A percentile compares a stretch with the other conserved stretches of the same genome.
These are phyloP conservation scores for Phytophthora fragariae DNA, from an alignment of 352 stramenopile genomes.

Conservation along the genomic window DNA sequence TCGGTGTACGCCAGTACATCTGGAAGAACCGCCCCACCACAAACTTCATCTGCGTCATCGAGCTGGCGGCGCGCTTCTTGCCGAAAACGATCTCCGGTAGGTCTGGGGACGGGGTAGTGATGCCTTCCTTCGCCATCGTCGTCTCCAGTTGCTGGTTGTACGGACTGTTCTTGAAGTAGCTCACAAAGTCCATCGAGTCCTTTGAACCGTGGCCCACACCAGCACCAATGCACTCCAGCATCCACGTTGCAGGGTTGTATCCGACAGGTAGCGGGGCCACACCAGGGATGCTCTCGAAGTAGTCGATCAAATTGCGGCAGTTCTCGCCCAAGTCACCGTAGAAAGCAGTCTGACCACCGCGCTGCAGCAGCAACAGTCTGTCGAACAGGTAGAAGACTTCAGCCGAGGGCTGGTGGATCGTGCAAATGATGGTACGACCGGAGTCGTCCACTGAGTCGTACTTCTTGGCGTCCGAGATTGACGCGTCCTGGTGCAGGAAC, in stretches of 20 bases:
- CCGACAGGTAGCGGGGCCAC: slow-evolving; percentile 29
- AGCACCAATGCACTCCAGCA: slow-evolving; percentile 64
- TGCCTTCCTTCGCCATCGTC: slow-evolving; percentile 35
- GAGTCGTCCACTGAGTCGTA: slow-evolving; percentile 25
- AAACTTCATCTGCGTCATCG: slow-evolving; percentile 37
- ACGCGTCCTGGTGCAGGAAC: slow-evolving; percentile 54
- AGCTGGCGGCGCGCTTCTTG: slow-evolving; percentile 36
- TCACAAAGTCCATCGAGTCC: slow-evolving; percentile 31
- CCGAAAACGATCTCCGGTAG: slow-evolving; percentile 39
- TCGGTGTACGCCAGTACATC: slow-evolving; percentile 62
- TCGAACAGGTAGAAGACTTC: slow-evolving; percentile 88
- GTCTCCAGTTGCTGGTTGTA: slow-evolving; percentile 20
- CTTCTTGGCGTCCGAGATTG: slow-evolving; percentile 37
- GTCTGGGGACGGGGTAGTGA: slow-evolving; percentile 27
- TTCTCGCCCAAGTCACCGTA: slow-evolving; percentile 40
- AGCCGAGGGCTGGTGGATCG: slow-evolving; percentile 89
- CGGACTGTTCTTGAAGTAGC: slow-evolving; percentile 36
- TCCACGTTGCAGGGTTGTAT: slow-evolving; percentile 80
- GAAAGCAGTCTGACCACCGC: slow-evolving; percentile 26
- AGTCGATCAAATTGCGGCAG: slow-evolving; percentile 31
- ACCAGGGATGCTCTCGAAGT: slow-evolving; percentile 46
- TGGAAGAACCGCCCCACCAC: slow-evolving; percentile 39
- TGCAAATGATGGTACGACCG: slow-evolving; percentile 64
- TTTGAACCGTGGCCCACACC: background rate
- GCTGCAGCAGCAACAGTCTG: slow-evolving; percentile 70